Evolutionary conservation across 139 green algal species (phyloP), one percentile per base, ranked within the genome.

Genomic region (Desmodesmus armatus): DNA sequence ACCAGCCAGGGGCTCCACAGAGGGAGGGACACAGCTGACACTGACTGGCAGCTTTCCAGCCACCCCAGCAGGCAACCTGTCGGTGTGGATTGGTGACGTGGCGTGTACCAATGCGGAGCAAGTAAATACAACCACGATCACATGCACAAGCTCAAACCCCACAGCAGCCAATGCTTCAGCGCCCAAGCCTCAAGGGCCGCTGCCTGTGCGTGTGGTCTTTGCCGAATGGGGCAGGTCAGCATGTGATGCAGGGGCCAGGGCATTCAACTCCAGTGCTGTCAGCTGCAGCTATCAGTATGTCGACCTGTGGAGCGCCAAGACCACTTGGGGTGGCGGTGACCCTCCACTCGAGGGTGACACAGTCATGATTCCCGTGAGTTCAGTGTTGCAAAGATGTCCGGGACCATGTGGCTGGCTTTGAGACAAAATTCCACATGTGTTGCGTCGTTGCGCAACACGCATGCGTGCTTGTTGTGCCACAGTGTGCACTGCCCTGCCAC

Each of bases 221-320:
- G 23, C 39, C 3, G 70, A 33, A 35, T 23, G 66, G 35, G 84
- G 58, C 5, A 63, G 29, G 2, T 6, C 66, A 69, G 60, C 33
- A 2, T 25, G 39, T 5, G 21, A 33, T 58, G 39, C 69, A 21
- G 69, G 25, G 23, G 43, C 31, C 15, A 39, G 5, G 39, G 25
- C n/a, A 39, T 27, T n/a, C n/a, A n/a, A n/a, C n/a, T n/a, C 23
- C 63, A 58, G 33, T 35, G 19, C 37, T 11, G 37, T 44, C 0
- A 40, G 2, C 55, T 27, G 25, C 33, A 41, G 35, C 9, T 91
- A 90, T 62, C 51, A 88, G 82, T 93, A 92, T 60, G 80, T 91
- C 19, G 88, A 94, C 78, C 88, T 94, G 66, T 96, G 93, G 93
- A 91, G 72, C 47, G 62, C 79, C 23, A 49, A 49, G 21, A 92